Evolutionary conservation across 768 basidiomycete genomes (phyloP).

Genomic region (Lentinus tigrinus): DNA sequence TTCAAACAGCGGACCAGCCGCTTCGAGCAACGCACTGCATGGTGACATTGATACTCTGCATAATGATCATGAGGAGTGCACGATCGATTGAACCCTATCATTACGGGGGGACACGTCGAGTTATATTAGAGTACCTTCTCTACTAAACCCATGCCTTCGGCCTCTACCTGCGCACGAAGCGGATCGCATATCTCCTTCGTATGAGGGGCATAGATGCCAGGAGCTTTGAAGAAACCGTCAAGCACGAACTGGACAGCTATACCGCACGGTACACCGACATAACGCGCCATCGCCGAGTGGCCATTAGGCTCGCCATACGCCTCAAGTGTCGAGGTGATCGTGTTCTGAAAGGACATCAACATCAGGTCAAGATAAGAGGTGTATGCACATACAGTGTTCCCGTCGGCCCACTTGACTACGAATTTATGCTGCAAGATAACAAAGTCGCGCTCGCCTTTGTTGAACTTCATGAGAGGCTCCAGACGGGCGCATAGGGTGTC

Average conservation of each 20-base stretch:
- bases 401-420: slow-evolving; percentile 85
- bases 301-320: slow-evolving; percentile 79
- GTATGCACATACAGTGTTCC: slow-evolving; percentile 51
- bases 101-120: too few relatives aligned
- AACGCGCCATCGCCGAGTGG: slow-evolving; percentile 89
- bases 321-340: slow-evolving; percentile 87
- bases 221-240: slow-evolving; percentile 74
- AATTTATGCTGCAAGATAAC: slow-evolving; percentile 99
- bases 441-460: slow-evolving; percentile 86
- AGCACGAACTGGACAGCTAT: slow-evolving; percentile 90
- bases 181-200: slow-evolving; percentile 80
- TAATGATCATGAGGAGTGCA: too few relatives aligned
- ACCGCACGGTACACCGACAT: slow-evolving; percentile 92
- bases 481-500: slow-evolving; percentile 91
- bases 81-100: too few relatives aligned
- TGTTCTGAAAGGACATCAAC: slow-evolving; percentile 49
- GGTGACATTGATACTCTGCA: too few relatives aligned
- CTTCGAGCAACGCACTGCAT: too few relatives aligned
- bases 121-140: slow-evolving; percentile 59
- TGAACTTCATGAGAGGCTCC: slow-evolving; percentile 91
- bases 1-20: too few relatives aligned
- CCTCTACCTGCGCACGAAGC: slow-evolving; percentile 63
- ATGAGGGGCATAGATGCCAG: slow-evolving; percentile 88
- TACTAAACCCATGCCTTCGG: slow-evolving; percentile 70
- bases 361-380: not conserved